Percentiles rank a stretch among this genome's conserved stretches.
Evolutionary conservation across 345 rosid species (phyloP).

Genomic region (Sisymbrium altissimum): DNA sequence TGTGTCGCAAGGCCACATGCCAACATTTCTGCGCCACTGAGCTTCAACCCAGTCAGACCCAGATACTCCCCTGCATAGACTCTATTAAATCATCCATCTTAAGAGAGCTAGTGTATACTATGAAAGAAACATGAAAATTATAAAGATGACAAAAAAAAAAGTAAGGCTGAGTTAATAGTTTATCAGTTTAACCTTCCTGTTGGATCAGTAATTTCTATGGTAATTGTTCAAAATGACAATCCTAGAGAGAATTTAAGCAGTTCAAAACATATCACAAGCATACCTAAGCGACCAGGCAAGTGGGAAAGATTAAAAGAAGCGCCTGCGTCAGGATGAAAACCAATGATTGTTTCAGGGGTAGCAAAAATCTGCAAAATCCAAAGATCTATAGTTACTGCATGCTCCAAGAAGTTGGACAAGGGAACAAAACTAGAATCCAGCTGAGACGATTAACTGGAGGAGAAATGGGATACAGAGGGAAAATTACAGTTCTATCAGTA

Average conservation of each 20-base stretch:
- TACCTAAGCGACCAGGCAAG: conserved; percentile 88
- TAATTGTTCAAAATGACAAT: background rate
- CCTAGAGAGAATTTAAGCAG: background rate
- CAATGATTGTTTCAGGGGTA: conserved; percentile 90
- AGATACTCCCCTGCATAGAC: conserved; percentile 79
- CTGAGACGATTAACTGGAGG: background rate
- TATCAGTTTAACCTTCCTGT: background rate
- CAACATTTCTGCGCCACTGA: conserved; percentile 84
- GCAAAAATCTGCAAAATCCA: conserved; percentile 70
- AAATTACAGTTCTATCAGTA: conserved; percentile 59
- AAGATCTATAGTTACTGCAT: background rate
- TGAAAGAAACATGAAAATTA: background rate
- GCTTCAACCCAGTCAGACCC: conserved; percentile 79
- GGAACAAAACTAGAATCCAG: conserved; percentile 14
- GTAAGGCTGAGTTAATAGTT: background rate
- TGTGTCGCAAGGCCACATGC: conserved; percentile 93
- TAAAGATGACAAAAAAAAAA: background rate
- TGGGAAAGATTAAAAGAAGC: conserved; percentile 89
- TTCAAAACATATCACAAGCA: conserved; percentile 12
- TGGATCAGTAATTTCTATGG: background rate
- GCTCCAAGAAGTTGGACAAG: background rate
- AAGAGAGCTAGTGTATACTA: background rate
- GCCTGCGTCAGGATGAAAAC: conserved; percentile 97
- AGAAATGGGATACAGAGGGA: background rate
- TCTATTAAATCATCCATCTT: conserved; percentile 5